These are phyloP conservation scores for Diaporthe destruens DNA, from an alignment of 2,329 filamentous ascomycete species.

Conservation along the genomic window DNA sequence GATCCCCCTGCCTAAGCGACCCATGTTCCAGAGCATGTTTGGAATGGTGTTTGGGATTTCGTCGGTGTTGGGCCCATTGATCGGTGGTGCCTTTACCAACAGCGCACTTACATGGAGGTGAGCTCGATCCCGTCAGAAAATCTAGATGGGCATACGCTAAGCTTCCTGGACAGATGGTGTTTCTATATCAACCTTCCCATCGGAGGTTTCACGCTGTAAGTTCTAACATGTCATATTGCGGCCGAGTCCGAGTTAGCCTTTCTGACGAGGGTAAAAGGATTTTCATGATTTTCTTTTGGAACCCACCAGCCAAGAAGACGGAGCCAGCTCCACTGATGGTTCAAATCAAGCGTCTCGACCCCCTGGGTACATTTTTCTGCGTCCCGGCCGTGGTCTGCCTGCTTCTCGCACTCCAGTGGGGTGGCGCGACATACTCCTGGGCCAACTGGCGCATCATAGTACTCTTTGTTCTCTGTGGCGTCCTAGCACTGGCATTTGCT, in stretches of 20 bases:
- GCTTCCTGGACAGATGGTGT: constrained; percentile 58
- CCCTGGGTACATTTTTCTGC: constrained; percentile 70
- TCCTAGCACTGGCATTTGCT: constrained; percentile 61
- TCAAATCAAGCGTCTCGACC: constrained; percentile 67
- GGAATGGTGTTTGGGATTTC: constrained; percentile 68
- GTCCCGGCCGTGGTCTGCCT: constrained; percentile 71
- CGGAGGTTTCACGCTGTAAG: constrained; percentile 60
- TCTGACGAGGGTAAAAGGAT: constrained; percentile 42
- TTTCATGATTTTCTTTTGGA: constrained; percentile 63
- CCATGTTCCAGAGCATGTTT: constrained; percentile 69
- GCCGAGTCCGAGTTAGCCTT: too few species aligned
- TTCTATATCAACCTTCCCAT: constrained; percentile 72
- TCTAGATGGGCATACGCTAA: not conserved
- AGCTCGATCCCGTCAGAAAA: not conserved
- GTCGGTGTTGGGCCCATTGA: constrained; percentile 65
- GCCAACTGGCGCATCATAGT: constrained; percentile 64
- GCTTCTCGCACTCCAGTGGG: constrained; percentile 74
- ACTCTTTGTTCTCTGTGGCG: constrained; percentile 64
- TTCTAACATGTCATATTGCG: not conserved
- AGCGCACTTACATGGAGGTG: constrained; percentile 60
- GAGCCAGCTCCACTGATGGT: constrained; percentile 51
- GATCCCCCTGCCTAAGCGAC: constrained; percentile 71
- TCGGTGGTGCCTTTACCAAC: constrained; percentile 67
- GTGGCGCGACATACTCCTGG: constrained; percentile 67
- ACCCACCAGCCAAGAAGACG: constrained; percentile 53